Percentiles rank a stretch among this genome's conserved stretches.
phyloP scores from a whole-genome alignment of 2,329 filamentous ascomycete genomes.

The Curvularia eragrostidis region DNA sequence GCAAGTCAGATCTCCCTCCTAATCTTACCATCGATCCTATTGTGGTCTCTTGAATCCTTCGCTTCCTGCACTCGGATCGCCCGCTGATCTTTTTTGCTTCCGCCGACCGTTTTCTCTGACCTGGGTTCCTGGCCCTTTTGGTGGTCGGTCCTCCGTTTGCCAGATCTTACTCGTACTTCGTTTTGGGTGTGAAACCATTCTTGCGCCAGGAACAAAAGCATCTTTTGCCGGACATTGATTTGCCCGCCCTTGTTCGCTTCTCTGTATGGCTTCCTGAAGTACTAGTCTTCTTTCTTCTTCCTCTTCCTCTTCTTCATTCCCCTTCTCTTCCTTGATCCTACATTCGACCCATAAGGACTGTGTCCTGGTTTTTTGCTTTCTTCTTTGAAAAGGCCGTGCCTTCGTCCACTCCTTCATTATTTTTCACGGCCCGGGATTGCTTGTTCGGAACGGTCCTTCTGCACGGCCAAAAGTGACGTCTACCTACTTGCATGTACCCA shows the following conservation, averaged over 20 bases:
- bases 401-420: slow-evolving; percentile 26
- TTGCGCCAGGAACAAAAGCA: slow-evolving; percentile 21
- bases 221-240: slow-evolving; percentile 14
- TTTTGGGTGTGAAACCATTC: slow-evolving; percentile 36
- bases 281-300: neutral
- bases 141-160: slow-evolving; percentile 32
- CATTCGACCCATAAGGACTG: slow-evolving; percentile 3
- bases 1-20: slow-evolving; percentile 12
- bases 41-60: slow-evolving; percentile 2
- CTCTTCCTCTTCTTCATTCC: neutral
- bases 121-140: slow-evolving; percentile 23
- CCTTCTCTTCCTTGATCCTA: slow-evolving; percentile 1
- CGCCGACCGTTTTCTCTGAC: neutral
- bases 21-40: slow-evolving; percentile 15
- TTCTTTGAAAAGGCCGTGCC: slow-evolving; percentile 24
- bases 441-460: slow-evolving; percentile 17
- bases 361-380: slow-evolving; percentile 13
- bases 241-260: slow-evolving; percentile 17
- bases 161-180: slow-evolving; percentile 13
- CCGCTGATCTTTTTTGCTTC: slow-evolving; percentile 1
- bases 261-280: slow-evolving; percentile 27
- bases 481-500: slow-evolving; percentile 3
- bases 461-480: slow-evolving; percentile 26
- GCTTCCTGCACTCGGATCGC: slow-evolving; percentile 6
- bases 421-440: slow-evolving; percentile 3